Evolutionary conservation across 164 flowering plant species (phyloP), one percentile per base, ranked within the genome.

Genomic region (Tetracentron sinense): DNA sequence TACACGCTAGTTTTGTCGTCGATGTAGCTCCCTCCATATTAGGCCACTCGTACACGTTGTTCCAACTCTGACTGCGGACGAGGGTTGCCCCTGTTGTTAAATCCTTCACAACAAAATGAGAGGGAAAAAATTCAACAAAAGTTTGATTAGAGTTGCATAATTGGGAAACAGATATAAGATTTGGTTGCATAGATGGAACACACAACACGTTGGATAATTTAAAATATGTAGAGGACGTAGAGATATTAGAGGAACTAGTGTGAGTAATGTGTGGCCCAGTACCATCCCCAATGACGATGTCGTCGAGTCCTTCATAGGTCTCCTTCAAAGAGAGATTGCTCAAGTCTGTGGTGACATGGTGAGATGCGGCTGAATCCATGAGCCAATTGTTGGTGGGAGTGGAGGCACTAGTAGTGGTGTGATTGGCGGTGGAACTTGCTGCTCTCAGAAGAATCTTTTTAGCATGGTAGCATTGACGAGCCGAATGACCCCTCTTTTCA

Each of bases 81-180:
- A 71, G 54, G 0, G 20, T 11, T 6, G 20, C 16, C 25, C 52
- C 33, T 31, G 52, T 66, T 11, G 0, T 1, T 3, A 11, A 26
- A 35, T 72, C 67, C 67, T 62, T 68, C 16, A 59, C 51, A 58
- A n/a, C 19, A 47, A 63, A 72, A 31, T 27, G n/a, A n/a, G n/a
- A n/a, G n/a, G n/a, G n/a, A n/a, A n/a, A n/a, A n/a, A n/a, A n/a
- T n/a, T n/a, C n/a, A 54, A 47, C 16, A 4, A 42, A 49, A 3
- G 26, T 26, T 0, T 62, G 12, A 54, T 33, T 33, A 33, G 38
- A 33, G 8, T 33, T 33, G 38, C 38, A 33, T 4, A 33, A 33
- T 33, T 58, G 15, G 12, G 46, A 38, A 23, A 69, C 33, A 8
- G 31, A 60, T 17, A 64, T 16, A 22, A 22, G 1, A 33, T 33